Conservation (phyloP, 768 basidiomycete species). For the Piloderma croceum region DNA sequence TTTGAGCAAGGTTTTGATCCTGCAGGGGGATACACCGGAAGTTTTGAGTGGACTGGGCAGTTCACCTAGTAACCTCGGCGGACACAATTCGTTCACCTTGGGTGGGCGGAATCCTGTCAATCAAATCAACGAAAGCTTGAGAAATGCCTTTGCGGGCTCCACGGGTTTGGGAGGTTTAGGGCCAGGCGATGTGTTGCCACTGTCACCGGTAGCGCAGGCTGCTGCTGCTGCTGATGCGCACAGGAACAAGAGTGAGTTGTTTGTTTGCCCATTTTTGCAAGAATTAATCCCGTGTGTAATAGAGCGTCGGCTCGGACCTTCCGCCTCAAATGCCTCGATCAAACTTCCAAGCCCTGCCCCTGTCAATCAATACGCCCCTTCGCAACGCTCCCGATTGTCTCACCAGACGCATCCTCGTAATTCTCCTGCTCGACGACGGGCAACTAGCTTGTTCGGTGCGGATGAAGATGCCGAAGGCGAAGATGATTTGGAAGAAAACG, state of each 20-base stretch:
- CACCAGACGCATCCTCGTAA: constrained; percentile 5
- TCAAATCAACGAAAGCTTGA: constrained; percentile 39
- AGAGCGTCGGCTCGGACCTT: constrained; percentile 38
- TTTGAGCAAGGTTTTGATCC: constrained; percentile 38
- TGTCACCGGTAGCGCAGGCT: no score
- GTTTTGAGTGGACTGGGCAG: constrained; percentile 15
- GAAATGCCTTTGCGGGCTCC: constrained; percentile 32
- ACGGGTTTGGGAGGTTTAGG: background rate
- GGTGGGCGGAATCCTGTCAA: constrained; percentile 24
- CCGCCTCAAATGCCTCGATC: constrained; percentile 27
- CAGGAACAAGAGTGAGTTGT: background rate
- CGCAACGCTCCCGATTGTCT: constrained; percentile 33
- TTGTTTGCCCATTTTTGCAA: background rate
- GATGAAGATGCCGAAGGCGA: constrained; percentile 35
- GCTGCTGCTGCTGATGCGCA: background rate
- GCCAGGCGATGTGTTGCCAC: no score
- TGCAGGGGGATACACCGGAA: constrained; percentile 35
- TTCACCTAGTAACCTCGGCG: constrained; percentile 19
- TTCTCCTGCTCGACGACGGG: background rate
- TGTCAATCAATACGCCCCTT: constrained; percentile 12
- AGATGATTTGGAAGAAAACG: constrained; percentile 43
- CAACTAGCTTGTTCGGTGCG: no score
- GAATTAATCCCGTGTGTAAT: constrained; percentile 1
- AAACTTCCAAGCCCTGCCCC: constrained; percentile 12
- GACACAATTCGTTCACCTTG: constrained; percentile 7